phyloP scores from a whole-genome alignment of 805 yeast species.

The Wickerhamomyces alni region DNA sequence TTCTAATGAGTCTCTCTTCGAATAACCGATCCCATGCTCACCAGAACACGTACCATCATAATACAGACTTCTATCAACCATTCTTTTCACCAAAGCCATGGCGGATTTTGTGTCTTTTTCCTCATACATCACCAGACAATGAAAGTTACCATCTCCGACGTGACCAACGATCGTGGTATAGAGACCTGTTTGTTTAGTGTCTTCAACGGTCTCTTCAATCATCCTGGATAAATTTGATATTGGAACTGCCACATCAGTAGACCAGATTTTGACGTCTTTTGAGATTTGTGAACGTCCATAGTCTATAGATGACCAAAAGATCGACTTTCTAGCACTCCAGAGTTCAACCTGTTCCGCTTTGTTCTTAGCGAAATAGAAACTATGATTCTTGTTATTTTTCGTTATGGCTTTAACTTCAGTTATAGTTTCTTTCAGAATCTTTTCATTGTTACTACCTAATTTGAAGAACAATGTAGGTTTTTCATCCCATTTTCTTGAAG shows the following conservation, averaged over 20 bases:
- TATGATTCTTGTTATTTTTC: slow-evolving; percentile 39
- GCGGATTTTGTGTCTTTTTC: slow-evolving; percentile 42
- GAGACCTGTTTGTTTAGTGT: slow-evolving; percentile 44
- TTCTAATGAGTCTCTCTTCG: slow-evolving; percentile 53
- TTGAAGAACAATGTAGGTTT: slow-evolving; percentile 60
- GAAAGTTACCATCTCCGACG: slow-evolving; percentile 79
- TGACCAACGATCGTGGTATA: slow-evolving; percentile 63
- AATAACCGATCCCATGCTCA: slow-evolving; percentile 78
- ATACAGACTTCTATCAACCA: slow-evolving; percentile 57
- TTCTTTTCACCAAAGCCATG: slow-evolving; percentile 43
- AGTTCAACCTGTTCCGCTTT: slow-evolving; percentile 56
- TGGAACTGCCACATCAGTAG: slow-evolving; percentile 80
- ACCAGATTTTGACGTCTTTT: slow-evolving; percentile 49
- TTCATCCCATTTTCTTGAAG: slow-evolving; percentile 47
- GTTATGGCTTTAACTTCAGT: slow-evolving; percentile 45
- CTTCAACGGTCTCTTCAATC: slow-evolving; percentile 55
- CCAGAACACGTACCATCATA: slow-evolving; percentile 81
- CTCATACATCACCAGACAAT: slow-evolving; percentile 53
- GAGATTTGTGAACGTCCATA: slow-evolving; percentile 45
- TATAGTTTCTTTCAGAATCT: slow-evolving; percentile 36
- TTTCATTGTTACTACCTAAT: slow-evolving; percentile 43
- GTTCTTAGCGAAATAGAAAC: slow-evolving; percentile 52
- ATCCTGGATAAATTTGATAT: slow-evolving; percentile 55
- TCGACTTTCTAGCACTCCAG: slow-evolving; percentile 73
- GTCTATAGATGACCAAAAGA: slow-evolving; percentile 60